Base-by-base conservation (phyloP, 805 yeast species). In the Metschnikowia orientalis region DNA sequence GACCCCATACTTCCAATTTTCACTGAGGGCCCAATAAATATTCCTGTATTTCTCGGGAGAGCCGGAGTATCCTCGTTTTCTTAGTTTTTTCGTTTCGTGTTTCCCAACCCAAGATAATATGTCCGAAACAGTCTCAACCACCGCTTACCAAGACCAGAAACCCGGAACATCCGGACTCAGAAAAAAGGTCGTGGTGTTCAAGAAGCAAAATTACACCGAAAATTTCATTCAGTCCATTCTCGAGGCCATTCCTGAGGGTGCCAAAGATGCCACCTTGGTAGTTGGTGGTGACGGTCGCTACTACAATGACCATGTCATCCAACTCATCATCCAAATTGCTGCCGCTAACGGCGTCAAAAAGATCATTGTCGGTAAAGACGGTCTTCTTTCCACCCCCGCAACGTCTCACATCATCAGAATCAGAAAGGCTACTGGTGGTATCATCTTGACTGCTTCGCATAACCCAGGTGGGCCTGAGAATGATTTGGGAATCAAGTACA, bases 151-250 rank as follows among this genome's bases (percentile, higher is more conserved):
- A 26, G 98, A 89, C 63, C 98, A 90, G 59, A 92, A 89, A 58
- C 97, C 98, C 8, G 98, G 98, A 22, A 90, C 98, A 14, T 90
- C 97, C 6, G 98, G 98, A 15, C 76, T 90, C 30, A 77, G 98
- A 53, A 90, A 90, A 71, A 88, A 82, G 65, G 95, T 90, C 26
- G 71, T 69, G 15, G 89, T 86, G 16, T 90, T 90, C 67, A 77
- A 86, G 62, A 79, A 77, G 50, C 67, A 70, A 8, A 67, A 86
- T 57, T 90, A 90, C 65, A 82, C 95, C 1, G 97, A 90, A 59
- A 90, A 92, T 68, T 90, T 90, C 64, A 74, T 92, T 47, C 98
- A 90, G 61, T 75, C 96, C 6, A 74, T 87, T 39, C 58, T 89
- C 35, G 77, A 76, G 36, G 76, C 97, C 22, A 89, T 90, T 47